Evolutionary conservation across 306 rosid genomes (phyloP).

Genomic region (Cucurbita maxima): DNA sequence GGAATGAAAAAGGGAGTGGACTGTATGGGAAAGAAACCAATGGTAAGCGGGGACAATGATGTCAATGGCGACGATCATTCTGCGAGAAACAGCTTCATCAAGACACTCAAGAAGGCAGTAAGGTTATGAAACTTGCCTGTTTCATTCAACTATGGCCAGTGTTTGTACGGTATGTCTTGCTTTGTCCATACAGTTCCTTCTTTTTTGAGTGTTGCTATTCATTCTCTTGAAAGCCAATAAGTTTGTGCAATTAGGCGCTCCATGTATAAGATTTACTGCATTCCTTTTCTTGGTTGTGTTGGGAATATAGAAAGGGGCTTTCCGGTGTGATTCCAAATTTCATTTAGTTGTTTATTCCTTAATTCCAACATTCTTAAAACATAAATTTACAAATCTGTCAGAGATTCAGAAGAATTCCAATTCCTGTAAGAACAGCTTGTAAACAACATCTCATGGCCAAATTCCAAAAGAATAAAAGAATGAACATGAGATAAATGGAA

Average conservation of each 20-base stretch:
- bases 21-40: conserved; percentile 52
- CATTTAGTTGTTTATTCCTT: neutral
- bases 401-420: no score
- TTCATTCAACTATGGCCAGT: neutral
- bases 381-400: neutral
- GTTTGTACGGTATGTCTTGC: neutral
- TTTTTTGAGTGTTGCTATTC: conserved; percentile 10
- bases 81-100: conserved; percentile 35
- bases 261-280: conserved; percentile 4
- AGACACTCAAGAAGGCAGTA: conserved; percentile 55
- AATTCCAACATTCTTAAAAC: neutral
- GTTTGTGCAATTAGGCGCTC: conserved; percentile 6
- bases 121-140: conserved; percentile 28
- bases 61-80: conserved; percentile 17
- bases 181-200: neutral
- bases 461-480: neutral
- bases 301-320: neutral
- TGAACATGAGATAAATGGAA: neutral
- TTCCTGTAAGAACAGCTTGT: no score
- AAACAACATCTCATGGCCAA: neutral
- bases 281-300: conserved; percentile 29
- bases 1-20: conserved; percentile 55
- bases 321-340: neutral
- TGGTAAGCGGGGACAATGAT: conserved; percentile 30
- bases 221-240: conserved; percentile 14